Percentiles rank a stretch among this genome's conserved stretches.
These are phyloP conservation scores for Neurospora africana DNA, from an alignment of 495 filamentous ascomycete genomes.

Conservation along the genomic window DNA sequence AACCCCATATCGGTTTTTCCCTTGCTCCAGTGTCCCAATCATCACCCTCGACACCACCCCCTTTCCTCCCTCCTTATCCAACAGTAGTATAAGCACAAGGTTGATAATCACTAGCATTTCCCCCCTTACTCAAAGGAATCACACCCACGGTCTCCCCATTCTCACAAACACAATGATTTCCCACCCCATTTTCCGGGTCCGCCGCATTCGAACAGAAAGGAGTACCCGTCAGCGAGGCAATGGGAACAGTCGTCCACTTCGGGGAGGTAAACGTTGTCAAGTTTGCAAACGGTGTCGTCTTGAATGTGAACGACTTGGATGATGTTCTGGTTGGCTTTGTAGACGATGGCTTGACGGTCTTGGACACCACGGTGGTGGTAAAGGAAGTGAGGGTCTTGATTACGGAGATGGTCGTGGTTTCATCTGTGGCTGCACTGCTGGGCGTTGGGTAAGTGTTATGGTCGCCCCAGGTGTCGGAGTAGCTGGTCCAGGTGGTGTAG, in stretches of 20 bases:
- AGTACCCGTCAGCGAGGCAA: slow-evolving; percentile 3
- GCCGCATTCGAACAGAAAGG: slow-evolving; percentile 12
- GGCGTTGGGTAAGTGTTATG: not conserved
- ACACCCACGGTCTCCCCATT: slow-evolving; percentile 8
- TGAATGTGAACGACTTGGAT: not conserved
- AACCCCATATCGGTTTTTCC: not conserved
- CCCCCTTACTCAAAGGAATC: slow-evolving; percentile 3
- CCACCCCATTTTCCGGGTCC: slow-evolving; percentile 7
- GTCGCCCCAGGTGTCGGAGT: not conserved
- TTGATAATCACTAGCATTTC: slow-evolving; percentile 10
- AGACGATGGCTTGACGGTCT: not conserved
- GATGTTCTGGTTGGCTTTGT: not conserved
- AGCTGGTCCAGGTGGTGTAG: not conserved
- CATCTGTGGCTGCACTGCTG: not conserved
- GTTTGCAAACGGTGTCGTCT: not conserved
- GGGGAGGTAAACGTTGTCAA: not conserved
- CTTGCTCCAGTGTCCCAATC: not conserved
- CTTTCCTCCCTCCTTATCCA: not conserved
- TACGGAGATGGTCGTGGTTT: not conserved
- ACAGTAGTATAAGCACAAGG: slow-evolving; percentile 15
- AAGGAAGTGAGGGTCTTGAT: not conserved
- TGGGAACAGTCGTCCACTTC: slow-evolving; percentile 9
- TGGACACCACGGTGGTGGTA: not conserved
- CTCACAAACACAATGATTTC: slow-evolving; percentile 11
- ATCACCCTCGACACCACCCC: not conserved